Evolutionary conservation across 768 basidiomycete species (phyloP).

Genomic region (Leccinum barrowsii): DNA sequence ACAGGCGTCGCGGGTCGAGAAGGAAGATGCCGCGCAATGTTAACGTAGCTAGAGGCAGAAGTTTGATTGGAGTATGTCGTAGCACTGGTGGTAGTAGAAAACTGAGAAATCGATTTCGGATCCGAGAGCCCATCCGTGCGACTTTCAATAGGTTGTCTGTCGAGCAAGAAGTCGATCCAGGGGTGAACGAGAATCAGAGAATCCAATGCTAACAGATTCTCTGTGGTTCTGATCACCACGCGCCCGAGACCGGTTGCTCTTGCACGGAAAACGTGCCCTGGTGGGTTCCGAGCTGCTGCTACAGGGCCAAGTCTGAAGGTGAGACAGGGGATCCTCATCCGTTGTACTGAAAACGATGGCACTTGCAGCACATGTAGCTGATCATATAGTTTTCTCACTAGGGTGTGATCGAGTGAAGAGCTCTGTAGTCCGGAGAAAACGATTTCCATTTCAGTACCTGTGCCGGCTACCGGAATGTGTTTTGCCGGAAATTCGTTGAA

Average conservation of each 20-base stretch:
- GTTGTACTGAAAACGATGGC: neutral
- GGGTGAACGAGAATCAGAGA: neutral
- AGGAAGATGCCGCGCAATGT: too few species aligned
- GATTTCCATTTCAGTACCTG: neutral
- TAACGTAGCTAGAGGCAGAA: too few species aligned
- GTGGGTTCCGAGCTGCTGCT: neutral
- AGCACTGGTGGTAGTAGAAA: too few species aligned
- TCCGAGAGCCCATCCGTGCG: neutral
- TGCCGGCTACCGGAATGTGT: neutral
- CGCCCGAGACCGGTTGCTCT: neutral
- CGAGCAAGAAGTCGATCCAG: neutral
- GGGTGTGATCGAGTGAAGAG: too few species aligned
- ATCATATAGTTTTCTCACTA: neutral
- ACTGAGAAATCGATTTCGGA: too few species aligned
- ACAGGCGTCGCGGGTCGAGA: too few species aligned
- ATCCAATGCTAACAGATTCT: neutral
- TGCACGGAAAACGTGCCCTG: neutral
- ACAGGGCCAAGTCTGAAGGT: neutral
- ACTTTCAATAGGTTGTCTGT: neutral
- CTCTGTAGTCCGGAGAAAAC: too few species aligned
- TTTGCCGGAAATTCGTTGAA: neutral
- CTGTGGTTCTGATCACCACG: neutral
- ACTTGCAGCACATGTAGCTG: neutral
- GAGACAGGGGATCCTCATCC: neutral
- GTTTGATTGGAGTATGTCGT: too few species aligned